Base-by-base conservation (phyloP, 495 filamentous ascomycete species). In the Aspergillus avenaceus region DNA sequence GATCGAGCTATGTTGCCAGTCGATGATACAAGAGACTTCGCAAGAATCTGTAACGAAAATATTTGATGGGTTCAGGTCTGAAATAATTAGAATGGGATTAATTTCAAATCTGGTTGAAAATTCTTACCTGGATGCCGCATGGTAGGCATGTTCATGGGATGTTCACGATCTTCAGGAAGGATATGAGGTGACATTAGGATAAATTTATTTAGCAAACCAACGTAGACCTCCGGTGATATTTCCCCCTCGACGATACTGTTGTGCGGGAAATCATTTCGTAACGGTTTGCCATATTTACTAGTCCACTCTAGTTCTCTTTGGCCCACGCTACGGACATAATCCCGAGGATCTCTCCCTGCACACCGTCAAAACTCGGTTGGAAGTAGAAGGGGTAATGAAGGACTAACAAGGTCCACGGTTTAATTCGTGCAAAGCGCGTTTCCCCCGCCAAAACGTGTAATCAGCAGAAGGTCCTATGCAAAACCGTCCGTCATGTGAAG, bases 1-100 rank as follows among this genome's bases (percentile, higher is more conserved):
- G 21, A 63, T 31, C 6, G 36, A 49, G 5, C 58, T 29, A 41
- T 61, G 54, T 45, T 66, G 60, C 63, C 60, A 66, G 48, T 66
- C 63, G n/a, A 66, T 63, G 22, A 66, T 47, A 45, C 60, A 58
- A 12, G 53, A 47, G 3, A 66, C 28, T 7, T 49, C 47, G 27
- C 49, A 47, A 14, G 63, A 52, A 25, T 63, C 55, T 8, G 52
- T 47, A 16, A 66, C 46, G 31, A 66, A 61, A 28, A 62, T 55
- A 43, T 63, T 66, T 13, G 45, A 48, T 9, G 53, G 60, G 12
- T 54, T 52, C 44, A 64, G 49, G 47, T 64, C 57, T 53, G 14
- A 9, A 16, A 28, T 8, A 3, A 25, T 40, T 16, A 34, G 41
- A n/a, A n/a, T 5, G n/a, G 12, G 7, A 40, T 11, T 51, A 9